These are phyloP conservation scores for Neocatenulostroma microsporum DNA, from an alignment of 2,329 filamentous ascomycete genomes.

Conservation along the genomic window DNA sequence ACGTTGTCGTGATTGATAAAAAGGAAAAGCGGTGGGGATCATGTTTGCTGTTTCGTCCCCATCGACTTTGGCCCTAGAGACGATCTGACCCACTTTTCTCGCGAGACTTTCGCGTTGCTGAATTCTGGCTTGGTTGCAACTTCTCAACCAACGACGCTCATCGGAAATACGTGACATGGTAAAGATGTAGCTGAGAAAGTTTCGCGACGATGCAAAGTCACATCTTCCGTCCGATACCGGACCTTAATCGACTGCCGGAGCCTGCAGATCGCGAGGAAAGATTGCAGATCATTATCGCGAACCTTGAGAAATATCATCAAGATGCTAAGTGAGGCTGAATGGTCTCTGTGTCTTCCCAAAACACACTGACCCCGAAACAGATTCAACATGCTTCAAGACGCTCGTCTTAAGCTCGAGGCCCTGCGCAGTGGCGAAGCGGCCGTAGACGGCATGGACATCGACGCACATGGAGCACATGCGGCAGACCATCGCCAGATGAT, in stretches of 20 bases:
- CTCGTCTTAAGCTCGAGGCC: slow-evolving; percentile 5
- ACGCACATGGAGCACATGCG: neutral
- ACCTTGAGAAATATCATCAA: slow-evolving; percentile 18
- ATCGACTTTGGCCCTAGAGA: too few species aligned
- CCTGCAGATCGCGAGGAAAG: slow-evolving; percentile 13
- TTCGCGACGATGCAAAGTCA: slow-evolving; percentile 13
- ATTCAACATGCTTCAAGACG: slow-evolving; percentile 13
- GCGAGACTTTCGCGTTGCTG: too few species aligned
- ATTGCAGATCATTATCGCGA: slow-evolving; percentile 18
- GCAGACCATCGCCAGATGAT: slow-evolving; percentile 7
- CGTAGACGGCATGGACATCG: slow-evolving; percentile 2
- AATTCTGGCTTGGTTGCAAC: too few species aligned
- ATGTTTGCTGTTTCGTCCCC: too few species aligned
- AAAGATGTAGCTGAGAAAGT: too few species aligned
- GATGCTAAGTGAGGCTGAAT: slow-evolving; percentile 13
- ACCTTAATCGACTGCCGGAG: slow-evolving; percentile 10
- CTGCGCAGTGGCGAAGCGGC: slow-evolving; percentile 1
- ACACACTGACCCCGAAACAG: slow-evolving; percentile 1
- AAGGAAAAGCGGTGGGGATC: too few species aligned
- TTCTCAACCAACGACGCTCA: too few species aligned
- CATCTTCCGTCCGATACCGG: slow-evolving; percentile 15
- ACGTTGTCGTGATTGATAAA: too few species aligned
- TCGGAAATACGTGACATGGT: too few species aligned
- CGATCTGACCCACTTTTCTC: too few species aligned
- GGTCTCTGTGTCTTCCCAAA: too few species aligned